Conservation (phyloP, 345 rosid species). For the Heritiera littoralis region DNA sequence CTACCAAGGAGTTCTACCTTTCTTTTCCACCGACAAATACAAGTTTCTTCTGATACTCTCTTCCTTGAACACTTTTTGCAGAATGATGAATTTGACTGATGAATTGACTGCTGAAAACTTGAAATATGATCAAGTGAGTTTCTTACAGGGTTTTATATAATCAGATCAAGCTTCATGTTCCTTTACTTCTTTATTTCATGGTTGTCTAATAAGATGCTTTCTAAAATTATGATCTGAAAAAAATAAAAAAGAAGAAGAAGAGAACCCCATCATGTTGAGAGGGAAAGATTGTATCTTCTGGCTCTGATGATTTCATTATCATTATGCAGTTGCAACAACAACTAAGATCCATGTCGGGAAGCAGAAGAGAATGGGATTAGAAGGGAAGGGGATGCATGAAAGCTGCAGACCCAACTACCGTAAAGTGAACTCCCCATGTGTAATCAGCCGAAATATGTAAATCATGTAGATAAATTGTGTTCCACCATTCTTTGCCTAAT, state of each 20-base stretch:
- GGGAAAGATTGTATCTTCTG: neutral
- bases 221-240: neutral
- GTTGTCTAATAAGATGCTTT: neutral
- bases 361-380: conserved; percentile 51
- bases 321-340: conserved; percentile 66
- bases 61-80: conserved; percentile 32
- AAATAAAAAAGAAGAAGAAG: too few species aligned
- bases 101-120: conserved; percentile 74
- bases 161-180: neutral
- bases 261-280: neutral
- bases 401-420: conserved; percentile 9
- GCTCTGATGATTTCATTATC: conserved; percentile 9
- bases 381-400: conserved; percentile 42
- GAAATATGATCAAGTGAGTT: conserved; percentile 71
- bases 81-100: conserved; percentile 69
- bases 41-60: conserved; percentile 18
- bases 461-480: conserved; percentile 25
- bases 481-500: conserved; percentile 24
- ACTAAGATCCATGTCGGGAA: conserved; percentile 46
- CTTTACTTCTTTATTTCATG: neutral
- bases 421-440: conserved; percentile 30
- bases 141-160: neutral
- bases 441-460: conserved; percentile 34
- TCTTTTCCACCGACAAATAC: conserved; percentile 10
- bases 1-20: conserved; percentile 4